A percentile compares a stretch with the other conserved stretches of the same genome.
phyloP scores from a whole-genome alignment of 495 filamentous ascomycete genomes.

The Daldinia concentrica region DNA sequence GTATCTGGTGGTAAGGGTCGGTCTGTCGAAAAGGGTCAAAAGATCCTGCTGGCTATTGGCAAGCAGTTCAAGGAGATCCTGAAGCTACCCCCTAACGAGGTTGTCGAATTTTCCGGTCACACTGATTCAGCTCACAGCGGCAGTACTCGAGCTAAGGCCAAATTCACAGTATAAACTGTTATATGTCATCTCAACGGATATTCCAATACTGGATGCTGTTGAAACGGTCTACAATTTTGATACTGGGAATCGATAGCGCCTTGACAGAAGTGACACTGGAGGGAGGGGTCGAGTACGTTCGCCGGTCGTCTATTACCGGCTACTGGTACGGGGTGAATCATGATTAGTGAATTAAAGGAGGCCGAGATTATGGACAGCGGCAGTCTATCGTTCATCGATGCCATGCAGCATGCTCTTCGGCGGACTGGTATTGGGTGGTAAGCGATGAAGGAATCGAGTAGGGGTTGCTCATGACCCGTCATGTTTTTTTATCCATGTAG shows the following conservation, averaged over 20 bases:
- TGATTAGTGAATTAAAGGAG: slow-evolving; percentile 10
- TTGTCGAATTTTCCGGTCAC: slow-evolving; percentile 94
- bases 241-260: slow-evolving; percentile 6
- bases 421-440: background rate
- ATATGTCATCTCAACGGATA: background rate
- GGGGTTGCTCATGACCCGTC: slow-evolving; percentile 15
- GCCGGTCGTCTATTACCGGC: background rate
- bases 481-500: slow-evolving; percentile 15
- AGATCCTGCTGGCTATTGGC: slow-evolving; percentile 83
- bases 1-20: slow-evolving; percentile 74
- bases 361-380: background rate
- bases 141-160: slow-evolving; percentile 94
- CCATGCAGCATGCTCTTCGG: slow-evolving; percentile 10
- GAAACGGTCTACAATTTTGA: background rate
- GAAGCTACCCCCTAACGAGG: slow-evolving; percentile 75
- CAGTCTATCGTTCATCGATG: slow-evolving; percentile 14
- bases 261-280: background rate
- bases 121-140: slow-evolving; percentile 92
- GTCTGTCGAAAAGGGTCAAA: slow-evolving; percentile 79
- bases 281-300: background rate
- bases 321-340: slow-evolving; percentile 5
- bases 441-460: slow-evolving; percentile 13
- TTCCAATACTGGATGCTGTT: background rate
- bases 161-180: slow-evolving; percentile 75
- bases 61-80: slow-evolving; percentile 90